Base-by-base conservation (phyloP, 441 rosid species). In the Populus tomentosa region DNA sequence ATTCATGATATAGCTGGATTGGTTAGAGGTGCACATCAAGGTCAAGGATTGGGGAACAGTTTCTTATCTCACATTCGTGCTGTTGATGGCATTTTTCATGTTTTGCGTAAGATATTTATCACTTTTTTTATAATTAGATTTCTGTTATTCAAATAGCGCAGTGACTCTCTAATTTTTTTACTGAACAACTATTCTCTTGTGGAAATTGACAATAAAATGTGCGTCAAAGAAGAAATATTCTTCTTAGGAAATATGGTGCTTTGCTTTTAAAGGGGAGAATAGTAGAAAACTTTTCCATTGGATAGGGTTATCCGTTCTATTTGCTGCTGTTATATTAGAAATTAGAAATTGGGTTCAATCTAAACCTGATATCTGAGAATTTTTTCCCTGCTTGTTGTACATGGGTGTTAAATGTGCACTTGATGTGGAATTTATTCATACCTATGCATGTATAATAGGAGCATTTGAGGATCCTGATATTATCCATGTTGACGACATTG, bases 1-100 rank as follows among this genome's bases (percentile, higher is more conserved):
- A 97, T 97, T 71, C 98, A 97, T 82, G 99, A 97, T 84, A 97
- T 97, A 72, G 99, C 98, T 84, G 98, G 99, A 74, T 88, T 97
- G 24, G 98, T 97, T 77, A 87, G 86, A 87, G 99, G 99, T 75
- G 99, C 99, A 65, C 99, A 97, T 82, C 77, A 92, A 86, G 99
- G 99, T 46, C 98, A 94, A 83, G 99, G 99, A 24, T 81, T 97
- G 88, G 99, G 99, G 79, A 97, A 97, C 86, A 94, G 80, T 86
- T 97, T 97, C 88, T 84, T 97, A 83, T 97, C 99, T 64, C 99
- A 97, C 80, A 97, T 97, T 70, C 97, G 98, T 71, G 99, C 99
- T 0, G 99, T 97, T 83, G 99, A 97, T 88, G 99, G 98, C 81
- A 94, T 97, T 79, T 97, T 94, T 86, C 99, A 97, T 83, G 98